Evolutionary conservation across 2,329 filamentous ascomycete species (phyloP).

Genomic region (Aspergillus unguis): DNA sequence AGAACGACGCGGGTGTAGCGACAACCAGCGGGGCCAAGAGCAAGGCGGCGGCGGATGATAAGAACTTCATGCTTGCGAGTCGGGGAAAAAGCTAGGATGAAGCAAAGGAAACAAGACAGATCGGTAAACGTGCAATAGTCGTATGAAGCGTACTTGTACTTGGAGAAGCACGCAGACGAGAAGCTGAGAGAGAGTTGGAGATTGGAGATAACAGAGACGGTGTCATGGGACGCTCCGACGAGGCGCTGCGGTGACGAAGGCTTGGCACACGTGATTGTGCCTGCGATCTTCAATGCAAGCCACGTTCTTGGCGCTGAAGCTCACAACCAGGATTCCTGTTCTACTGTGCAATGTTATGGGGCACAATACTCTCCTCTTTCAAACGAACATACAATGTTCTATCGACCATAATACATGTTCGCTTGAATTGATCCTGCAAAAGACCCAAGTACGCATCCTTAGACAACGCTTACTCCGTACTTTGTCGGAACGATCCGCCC

Average conservation of each 20-base stretch:
- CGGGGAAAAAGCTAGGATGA: not conserved
- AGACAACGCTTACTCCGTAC: not conserved
- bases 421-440: too few relatives aligned
- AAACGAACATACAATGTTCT: too few relatives aligned
- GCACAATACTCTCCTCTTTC: too few relatives aligned
- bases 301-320: not conserved
- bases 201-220: not conserved
- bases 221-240: slow-evolving; percentile 6
- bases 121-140: not conserved
- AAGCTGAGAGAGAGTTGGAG: not conserved
- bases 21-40: slow-evolving; percentile 46
- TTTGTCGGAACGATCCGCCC: not conserved
- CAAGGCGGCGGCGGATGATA: slow-evolving; percentile 33
- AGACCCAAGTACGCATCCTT: too few relatives aligned
- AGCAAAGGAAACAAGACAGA: not conserved
- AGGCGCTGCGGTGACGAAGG: slow-evolving; percentile 1
- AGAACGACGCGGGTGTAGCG: slow-evolving; percentile 41
- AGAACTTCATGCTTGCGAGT: slow-evolving; percentile 40
- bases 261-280: slow-evolving; percentile 8
- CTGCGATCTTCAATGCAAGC: slow-evolving; percentile 3
- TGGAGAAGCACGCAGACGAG: not conserved
- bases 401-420: too few relatives aligned
- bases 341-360: too few relatives aligned
- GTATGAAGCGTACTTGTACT: not conserved
- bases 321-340: not conserved